These are phyloP conservation scores for Fusarium heterosporum DNA, from an alignment of 2,329 filamentous ascomycete genomes.

Conservation along the genomic window DNA sequence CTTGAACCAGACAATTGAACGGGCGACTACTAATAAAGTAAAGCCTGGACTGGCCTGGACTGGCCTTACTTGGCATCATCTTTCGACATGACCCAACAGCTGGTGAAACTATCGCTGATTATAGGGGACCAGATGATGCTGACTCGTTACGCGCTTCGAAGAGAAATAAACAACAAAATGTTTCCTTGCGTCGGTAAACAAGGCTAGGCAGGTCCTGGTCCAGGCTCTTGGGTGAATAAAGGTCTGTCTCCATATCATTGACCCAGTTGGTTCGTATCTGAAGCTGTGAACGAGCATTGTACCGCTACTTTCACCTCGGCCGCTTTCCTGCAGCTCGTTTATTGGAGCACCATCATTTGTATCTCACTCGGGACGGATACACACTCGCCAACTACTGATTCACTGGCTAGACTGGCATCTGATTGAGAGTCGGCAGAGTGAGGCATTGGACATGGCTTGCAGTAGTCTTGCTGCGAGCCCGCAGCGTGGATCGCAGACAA, in stretches of 20 bases:
- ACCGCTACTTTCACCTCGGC: slow-evolving; percentile 20
- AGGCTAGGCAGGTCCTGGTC: not conserved
- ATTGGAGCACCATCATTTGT: not conserved
- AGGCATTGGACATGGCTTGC: slow-evolving; percentile 39
- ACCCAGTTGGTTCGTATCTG: slow-evolving; percentile 3
- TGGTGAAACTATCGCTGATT: slow-evolving; percentile 5
- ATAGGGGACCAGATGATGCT: not conserved
- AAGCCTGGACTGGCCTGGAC: slow-evolving; percentile 1
- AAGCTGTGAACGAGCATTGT: not conserved
- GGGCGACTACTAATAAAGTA: slow-evolving; percentile 15
- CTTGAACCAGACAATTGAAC: slow-evolving; percentile 19
- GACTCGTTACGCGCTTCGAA: slow-evolving; percentile 7
- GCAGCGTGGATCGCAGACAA: slow-evolving; percentile 40
- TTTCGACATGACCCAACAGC: slow-evolving; percentile 5
- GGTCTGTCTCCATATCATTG: slow-evolving; percentile 13
- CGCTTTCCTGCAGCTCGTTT: slow-evolving; percentile 34
- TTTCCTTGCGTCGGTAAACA: slow-evolving; percentile 1
- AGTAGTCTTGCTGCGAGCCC: slow-evolving; percentile 39
- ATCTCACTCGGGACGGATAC: not conserved
- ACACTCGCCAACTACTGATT: slow-evolving; percentile 17
- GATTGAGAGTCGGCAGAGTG: slow-evolving; percentile 25
- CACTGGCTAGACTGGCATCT: slow-evolving; percentile 16
- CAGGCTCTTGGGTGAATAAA: slow-evolving; percentile 8
- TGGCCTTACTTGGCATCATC: slow-evolving; percentile 20
- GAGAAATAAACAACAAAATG: not conserved